phyloP scores from a whole-genome alignment of 805 yeast genomes.

The Candida loeiensis region DNA sequence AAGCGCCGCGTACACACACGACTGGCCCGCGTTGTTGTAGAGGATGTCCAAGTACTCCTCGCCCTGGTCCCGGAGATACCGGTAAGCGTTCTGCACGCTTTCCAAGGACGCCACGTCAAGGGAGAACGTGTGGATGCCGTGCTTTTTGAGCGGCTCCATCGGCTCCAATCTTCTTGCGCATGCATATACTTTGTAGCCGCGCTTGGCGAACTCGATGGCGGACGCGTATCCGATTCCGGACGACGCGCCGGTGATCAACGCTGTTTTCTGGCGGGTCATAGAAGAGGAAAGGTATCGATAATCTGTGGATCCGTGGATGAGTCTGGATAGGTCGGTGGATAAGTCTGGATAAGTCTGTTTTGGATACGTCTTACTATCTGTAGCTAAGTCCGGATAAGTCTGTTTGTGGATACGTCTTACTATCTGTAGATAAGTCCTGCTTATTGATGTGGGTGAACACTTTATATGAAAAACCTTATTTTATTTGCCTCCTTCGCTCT shows the following conservation, averaged over 20 bases:
- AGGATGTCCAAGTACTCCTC: conserved; percentile 51
- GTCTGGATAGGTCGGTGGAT: no score
- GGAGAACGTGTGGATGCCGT: conserved; percentile 43
- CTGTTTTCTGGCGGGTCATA: conserved; percentile 8
- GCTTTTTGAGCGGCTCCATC: conserved; percentile 49
- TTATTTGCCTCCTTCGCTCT: no score
- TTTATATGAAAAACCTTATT: no score
- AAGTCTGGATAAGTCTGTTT: no score
- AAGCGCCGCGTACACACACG: conserved; percentile 67
- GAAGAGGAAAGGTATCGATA: no score
- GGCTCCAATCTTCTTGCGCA: conserved; percentile 66
- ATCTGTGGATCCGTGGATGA: no score
- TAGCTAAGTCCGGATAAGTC: no score
- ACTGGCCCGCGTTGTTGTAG: conserved; percentile 75
- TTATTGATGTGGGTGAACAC: no score
- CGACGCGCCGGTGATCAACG: conserved; percentile 50
- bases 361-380: no score
- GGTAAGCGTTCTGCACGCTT: conserved; percentile 44
- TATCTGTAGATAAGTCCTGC: no score
- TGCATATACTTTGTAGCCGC: conserved; percentile 63
- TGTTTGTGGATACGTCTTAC: no score
- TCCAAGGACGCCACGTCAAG: conserved; percentile 58
- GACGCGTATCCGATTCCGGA: conserved; percentile 54
- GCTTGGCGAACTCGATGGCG: conserved; percentile 45
- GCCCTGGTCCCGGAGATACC: conserved; percentile 35